phyloP scores from a whole-genome alignment of 345 rosid genomes.

The Lagerstroemia speciosa region DNA sequence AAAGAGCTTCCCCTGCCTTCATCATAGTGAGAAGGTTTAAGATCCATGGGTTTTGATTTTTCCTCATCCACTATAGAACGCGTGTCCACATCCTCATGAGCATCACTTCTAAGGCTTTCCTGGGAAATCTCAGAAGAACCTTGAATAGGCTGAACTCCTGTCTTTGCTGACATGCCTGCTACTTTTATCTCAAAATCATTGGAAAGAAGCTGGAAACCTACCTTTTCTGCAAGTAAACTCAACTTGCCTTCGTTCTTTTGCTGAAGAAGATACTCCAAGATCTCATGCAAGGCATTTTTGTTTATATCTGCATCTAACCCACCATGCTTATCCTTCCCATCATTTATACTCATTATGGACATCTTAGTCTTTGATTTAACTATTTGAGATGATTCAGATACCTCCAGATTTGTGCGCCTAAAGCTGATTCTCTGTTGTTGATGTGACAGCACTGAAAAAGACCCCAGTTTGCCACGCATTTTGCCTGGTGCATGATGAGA shows the following conservation, averaged over 20 bases:
- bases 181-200: conserved; percentile 55
- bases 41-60: conserved; percentile 20
- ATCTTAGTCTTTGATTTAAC: conserved; percentile 49
- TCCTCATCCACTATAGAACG: conserved; percentile 22
- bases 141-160: conserved; percentile 32
- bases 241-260: conserved; percentile 50
- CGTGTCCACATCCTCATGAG: conserved; percentile 13
- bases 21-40: conserved; percentile 21
- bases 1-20: conserved; percentile 23
- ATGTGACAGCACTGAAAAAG: conserved; percentile 25
- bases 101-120: conserved; percentile 23
- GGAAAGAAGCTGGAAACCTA: conserved; percentile 76
- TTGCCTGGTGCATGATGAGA: conserved; percentile 21
- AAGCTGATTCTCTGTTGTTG: conserved; percentile 24
- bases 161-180: conserved; percentile 28
- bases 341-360: conserved; percentile 63
- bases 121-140: conserved; percentile 22
- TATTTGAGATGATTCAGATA: conserved; percentile 29
- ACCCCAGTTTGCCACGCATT: conserved; percentile 23
- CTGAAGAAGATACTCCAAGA: conserved; percentile 53
- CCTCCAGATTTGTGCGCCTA: conserved; percentile 35
- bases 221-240: conserved; percentile 72
- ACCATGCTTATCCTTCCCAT: conserved; percentile 51
- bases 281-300: conserved; percentile 65
- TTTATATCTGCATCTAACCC: conserved; percentile 46